Evolutionary conservation across 164 flowering plant species (phyloP).

Genomic region (Liquidambar formosana): DNA sequence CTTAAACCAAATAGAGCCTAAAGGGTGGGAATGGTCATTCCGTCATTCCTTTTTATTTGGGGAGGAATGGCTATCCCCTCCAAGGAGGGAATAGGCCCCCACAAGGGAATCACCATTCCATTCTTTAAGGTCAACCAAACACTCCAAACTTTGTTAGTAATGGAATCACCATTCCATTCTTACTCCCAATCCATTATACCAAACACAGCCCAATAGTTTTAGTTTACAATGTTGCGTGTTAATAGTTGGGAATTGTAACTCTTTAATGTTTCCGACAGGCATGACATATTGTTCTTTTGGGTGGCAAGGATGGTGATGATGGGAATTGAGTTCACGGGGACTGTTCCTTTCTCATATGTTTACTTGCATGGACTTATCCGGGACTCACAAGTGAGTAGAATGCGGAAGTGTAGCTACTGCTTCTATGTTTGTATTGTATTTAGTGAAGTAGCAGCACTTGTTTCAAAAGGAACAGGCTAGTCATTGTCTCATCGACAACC

Average conservation of each 20-base stretch:
- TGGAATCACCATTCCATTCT: no score
- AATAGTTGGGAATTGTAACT: neutral
- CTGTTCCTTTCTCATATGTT: conserved; percentile 73
- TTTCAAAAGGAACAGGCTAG: neutral
- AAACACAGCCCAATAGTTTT: no score
- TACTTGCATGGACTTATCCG: conserved; percentile 94
- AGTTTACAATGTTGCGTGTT: neutral
- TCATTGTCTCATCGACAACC: neutral
- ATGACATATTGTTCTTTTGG: conserved; percentile 98
- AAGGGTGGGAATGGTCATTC: no score
- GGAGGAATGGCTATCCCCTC: no score
- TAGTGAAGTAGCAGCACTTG: neutral
- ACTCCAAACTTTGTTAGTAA: no score
- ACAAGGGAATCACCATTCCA: no score
- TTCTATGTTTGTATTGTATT: neutral
- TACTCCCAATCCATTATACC: no score
- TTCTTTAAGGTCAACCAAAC: no score
- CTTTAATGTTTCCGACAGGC: conserved; percentile 55
- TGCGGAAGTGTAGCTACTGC: neutral
- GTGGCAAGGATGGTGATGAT: conserved; percentile 99
- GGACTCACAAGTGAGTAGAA: conserved; percentile 72
- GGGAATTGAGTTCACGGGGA: conserved; percentile 96
- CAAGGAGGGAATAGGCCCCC: no score
- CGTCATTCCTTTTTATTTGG: no score
- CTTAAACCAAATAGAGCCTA: no score